Percentiles rank a stretch among this genome's conserved stretches.
Conservation (phyloP, 73 alveolate species). For the Paramecium pentaurelia region DNA sequence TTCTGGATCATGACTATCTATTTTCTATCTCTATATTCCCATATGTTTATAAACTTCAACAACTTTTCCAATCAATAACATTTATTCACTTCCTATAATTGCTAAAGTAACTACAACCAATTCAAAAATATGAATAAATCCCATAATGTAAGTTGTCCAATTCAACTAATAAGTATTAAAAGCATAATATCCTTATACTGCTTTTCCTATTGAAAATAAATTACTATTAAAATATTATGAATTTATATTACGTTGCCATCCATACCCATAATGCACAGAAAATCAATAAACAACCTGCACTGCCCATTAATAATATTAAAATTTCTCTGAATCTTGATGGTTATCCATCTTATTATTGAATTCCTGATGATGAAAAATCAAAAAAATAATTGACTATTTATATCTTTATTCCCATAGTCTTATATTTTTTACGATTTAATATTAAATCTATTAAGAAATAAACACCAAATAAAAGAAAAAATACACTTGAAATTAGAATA, state of each 20-base stretch:
- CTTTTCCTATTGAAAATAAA: neutral
- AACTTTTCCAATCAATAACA: neutral
- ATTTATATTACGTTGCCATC: neutral
- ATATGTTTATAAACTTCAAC: neutral
- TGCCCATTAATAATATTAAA: neutral
- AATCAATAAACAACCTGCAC: neutral
- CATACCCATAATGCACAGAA: neutral
- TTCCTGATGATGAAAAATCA: neutral
- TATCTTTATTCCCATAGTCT: neutral
- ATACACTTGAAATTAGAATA: neutral
- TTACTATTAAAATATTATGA: neutral
- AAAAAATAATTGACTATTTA: neutral
- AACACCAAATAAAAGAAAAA: neutral
- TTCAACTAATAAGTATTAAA: neutral
- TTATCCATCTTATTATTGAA: neutral
- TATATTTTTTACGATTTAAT: neutral
- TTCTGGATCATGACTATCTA: neutral
- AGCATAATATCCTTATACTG: neutral
- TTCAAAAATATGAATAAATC: neutral
- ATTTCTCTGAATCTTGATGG: constrained; percentile 1
- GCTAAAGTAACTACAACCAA: neutral
- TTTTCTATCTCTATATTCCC: neutral
- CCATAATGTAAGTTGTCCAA: neutral
- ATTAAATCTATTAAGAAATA: neutral
- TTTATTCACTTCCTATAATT: neutral